A percentile compares a stretch with the other conserved stretches of the same genome.
phyloP scores from a whole-genome alignment of 2,329 filamentous ascomycete genomes.

The Hypoxylon sp. region DNA sequence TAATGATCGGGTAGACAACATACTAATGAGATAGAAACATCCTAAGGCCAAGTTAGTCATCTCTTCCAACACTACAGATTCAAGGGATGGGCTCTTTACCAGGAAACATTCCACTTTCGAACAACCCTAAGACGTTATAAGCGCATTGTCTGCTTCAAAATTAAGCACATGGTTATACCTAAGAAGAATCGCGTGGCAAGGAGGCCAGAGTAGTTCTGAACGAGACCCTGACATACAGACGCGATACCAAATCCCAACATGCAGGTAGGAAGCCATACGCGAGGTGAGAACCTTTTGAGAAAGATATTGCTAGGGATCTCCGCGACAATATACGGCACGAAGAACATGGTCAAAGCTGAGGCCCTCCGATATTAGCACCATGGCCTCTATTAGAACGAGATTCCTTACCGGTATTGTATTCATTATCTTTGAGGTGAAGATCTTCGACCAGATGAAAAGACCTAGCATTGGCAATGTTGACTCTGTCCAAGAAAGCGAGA shows the following conservation, averaged over 20 bases:
- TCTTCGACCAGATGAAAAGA: conserved; percentile 76
- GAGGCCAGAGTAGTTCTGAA: conserved; percentile 82
- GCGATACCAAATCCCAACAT: conserved; percentile 88
- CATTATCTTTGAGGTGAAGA: conserved; percentile 68
- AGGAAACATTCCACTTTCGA: conserved; percentile 76
- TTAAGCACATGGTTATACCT: conserved; percentile 12
- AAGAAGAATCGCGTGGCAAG: conserved; percentile 88
- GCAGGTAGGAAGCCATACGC: conserved; percentile 75
- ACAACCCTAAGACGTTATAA: conserved; percentile 66
- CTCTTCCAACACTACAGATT: not conserved
- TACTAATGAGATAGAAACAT: conserved; percentile 75
- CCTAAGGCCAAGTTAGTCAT: conserved; percentile 65
- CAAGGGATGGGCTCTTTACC: conserved; percentile 33
- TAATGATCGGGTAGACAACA: conserved; percentile 69
- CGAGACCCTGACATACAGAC: conserved; percentile 82
- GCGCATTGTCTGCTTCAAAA: not conserved
- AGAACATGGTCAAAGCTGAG: conserved; percentile 79
- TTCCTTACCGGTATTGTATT: conserved; percentile 76
- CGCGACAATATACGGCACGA: conserved; percentile 80
- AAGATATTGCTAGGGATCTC: conserved; percentile 82
- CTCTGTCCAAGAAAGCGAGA: conserved; percentile 66
- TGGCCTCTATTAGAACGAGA: not conserved
- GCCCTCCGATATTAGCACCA: conserved; percentile 15
- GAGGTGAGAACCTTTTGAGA: conserved; percentile 69
- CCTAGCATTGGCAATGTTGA: conserved; percentile 85